These are phyloP conservation scores for Sugiyamaella japonica DNA, from an alignment of 1,139 yeast genomes.

Conservation along the genomic window DNA sequence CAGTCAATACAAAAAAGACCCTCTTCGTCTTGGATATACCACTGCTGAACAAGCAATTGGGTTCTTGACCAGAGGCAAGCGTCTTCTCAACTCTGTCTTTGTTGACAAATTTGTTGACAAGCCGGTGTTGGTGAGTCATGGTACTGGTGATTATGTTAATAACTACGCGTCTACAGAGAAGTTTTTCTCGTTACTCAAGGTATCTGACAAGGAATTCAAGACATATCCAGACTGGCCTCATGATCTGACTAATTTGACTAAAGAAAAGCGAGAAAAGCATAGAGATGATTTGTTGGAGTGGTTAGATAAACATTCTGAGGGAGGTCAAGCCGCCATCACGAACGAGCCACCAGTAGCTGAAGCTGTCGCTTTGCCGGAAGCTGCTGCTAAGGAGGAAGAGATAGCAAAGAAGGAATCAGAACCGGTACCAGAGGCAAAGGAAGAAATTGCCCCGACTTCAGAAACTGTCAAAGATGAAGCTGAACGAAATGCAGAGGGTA, in stretches of 20 bases:
- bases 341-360: no score
- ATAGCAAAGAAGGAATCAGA: not conserved
- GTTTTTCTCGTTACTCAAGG: slow-evolving; percentile 46
- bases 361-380: no score
- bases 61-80: slow-evolving; percentile 63
- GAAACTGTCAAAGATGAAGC: slow-evolving; percentile 4
- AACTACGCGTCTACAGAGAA: slow-evolving; percentile 53
- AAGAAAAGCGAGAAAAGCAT: slow-evolving; percentile 43
- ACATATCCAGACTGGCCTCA: slow-evolving; percentile 42
- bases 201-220: slow-evolving; percentile 41
- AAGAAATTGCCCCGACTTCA: slow-evolving; percentile 6
- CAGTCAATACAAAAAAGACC: slow-evolving; percentile 32
- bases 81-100: slow-evolving; percentile 47
- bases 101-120: slow-evolving; percentile 48
- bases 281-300: slow-evolving; percentile 45
- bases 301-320: slow-evolving; percentile 35
- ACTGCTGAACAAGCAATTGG: slow-evolving; percentile 59
- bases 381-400: no score
- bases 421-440: not conserved
- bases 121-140: slow-evolving; percentile 56
- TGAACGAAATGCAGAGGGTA: slow-evolving; percentile 6
- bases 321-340: no score
- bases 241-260: slow-evolving; percentile 45
- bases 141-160: slow-evolving; percentile 55
- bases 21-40: slow-evolving; percentile 44